Conservation (phyloP, 768 basidiomycete species). For the Udeniomyces megalosporus region DNA sequence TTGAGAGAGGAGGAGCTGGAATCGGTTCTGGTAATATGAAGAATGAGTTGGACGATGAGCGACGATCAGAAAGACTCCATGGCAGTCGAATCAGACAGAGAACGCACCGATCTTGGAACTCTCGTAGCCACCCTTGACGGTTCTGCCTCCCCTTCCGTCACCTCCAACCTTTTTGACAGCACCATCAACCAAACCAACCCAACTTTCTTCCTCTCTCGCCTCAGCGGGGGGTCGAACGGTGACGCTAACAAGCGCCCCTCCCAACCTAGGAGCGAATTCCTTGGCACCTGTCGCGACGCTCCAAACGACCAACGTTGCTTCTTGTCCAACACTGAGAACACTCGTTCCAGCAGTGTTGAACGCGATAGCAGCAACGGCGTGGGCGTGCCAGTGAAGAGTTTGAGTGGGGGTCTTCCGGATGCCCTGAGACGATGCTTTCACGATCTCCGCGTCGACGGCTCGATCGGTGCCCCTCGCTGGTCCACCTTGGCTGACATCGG, state of each 20-base stretch:
- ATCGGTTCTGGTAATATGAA: constrained; percentile 7
- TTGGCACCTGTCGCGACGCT: constrained; percentile 72
- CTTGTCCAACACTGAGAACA: constrained; percentile 83
- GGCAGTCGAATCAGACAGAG: constrained; percentile 25
- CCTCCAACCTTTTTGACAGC: constrained; percentile 34
- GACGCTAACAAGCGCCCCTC: constrained; percentile 63
- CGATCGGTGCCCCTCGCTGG: constrained; percentile 10
- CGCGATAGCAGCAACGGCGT: constrained; percentile 66
- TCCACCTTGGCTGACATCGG: constrained; percentile 31
- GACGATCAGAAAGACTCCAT: no score
- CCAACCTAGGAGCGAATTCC: constrained; percentile 84
- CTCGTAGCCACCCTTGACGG: constrained; percentile 8
- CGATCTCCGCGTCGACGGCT: not conserved
- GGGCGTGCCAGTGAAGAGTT: constrained; percentile 90
- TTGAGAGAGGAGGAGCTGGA: constrained; percentile 14
- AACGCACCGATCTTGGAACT: constrained; percentile 1
- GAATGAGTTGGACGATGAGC: constrained; percentile 25
- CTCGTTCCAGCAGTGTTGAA: constrained; percentile 88
- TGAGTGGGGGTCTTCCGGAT: constrained; percentile 54
- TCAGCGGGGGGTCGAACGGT: constrained; percentile 33
- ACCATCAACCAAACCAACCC: constrained; percentile 66
- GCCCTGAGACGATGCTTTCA: not conserved
- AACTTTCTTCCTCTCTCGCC: constrained; percentile 59
- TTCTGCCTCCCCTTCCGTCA: constrained; percentile 3
- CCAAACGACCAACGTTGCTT: constrained; percentile 94